Conservation (phyloP, 768 basidiomycete genomes). For the Rickenella mellea region DNA sequence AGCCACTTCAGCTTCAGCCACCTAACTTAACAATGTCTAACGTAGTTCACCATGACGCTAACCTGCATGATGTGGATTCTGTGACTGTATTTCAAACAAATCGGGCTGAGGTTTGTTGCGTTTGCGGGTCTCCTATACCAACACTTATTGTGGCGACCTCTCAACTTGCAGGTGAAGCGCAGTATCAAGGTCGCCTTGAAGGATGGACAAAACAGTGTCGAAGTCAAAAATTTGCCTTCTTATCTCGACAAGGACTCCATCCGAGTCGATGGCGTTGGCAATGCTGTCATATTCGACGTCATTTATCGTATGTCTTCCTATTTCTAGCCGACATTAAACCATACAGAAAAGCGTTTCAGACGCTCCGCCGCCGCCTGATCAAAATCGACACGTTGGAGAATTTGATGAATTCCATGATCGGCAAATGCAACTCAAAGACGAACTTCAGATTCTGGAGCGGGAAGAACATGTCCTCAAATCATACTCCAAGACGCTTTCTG, state of each 20-base stretch:
- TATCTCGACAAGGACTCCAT: conserved; percentile 42
- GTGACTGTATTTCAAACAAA: conserved; percentile 49
- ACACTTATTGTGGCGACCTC: background rate
- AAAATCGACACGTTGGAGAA: background rate
- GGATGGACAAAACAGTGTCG: conserved; percentile 44
- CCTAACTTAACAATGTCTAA: no score
- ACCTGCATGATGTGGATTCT: conserved; percentile 13
- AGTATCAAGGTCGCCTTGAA: conserved; percentile 13
- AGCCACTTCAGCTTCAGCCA: no score
- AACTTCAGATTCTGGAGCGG: conserved; percentile 22
- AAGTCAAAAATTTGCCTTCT: conserved; percentile 38
- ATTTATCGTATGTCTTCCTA: conserved; percentile 18
- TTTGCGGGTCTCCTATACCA: background rate
- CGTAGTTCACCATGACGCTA: background rate
- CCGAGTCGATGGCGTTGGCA: conserved; percentile 40
- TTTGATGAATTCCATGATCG: background rate
- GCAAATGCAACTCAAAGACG: background rate
- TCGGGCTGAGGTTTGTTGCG: conserved; percentile 47
- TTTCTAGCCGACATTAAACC: background rate
- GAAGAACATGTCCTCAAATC: conserved; percentile 31
- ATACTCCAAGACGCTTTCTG: conserved; percentile 34
- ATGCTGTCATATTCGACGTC: conserved; percentile 45
- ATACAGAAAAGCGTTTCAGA: background rate
- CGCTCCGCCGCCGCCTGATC: background rate
- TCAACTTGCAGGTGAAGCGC: background rate